Evolutionary conservation across 768 basidiomycete species (phyloP), one percentile per base, ranked within the genome.

Genomic region (Mycena sanguinolenta): DNA sequence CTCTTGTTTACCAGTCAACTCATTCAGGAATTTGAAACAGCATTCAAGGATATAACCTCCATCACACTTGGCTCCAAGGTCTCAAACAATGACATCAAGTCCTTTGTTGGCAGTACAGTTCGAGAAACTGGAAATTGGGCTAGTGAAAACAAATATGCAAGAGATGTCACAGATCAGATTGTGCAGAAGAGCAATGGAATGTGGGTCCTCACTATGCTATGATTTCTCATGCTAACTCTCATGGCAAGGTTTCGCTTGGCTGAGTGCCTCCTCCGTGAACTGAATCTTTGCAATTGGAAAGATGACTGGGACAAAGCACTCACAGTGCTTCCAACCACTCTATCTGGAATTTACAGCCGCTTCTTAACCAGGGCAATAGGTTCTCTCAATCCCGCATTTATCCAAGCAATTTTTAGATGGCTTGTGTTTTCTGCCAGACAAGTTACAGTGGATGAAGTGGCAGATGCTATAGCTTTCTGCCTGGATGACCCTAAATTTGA

Each of bases 1-100:
- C 50, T 52, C 50, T 21, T 52, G 25, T 52, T 52, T 52, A 52
- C 50, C 25, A 52, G 50, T 52, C 50, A 52, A 52, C 50, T 27
- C 16, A 10, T 52, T 28, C 25, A 52, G 25, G 50, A 52, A 52
- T 52, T 52, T 14, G 4, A 52, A 27, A 52, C 7, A 27, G 50
- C 50, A 52, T 52, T 52, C 25, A 27, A 52, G 50, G 50, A 27
- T 27, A 5, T 28, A 27, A 27, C 50, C 23, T 52, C 28, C 50
- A 52, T 52, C 12, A 14, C 23, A 13, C 42, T 44, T 44, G 42
- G 42, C 19, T 44, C 42, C 42, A 10, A 8, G 16, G 42, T 44
- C 42, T 44, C 50, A 52, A 28, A 2, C 14, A 16, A 14, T 27
- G 50, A 28, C 50, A 52, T 28, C 14, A 52, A 27, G 13, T 52